These are phyloP conservation scores for Trichoderma sp. DNA, from an alignment of 2,329 filamentous ascomycete species.

Conservation along the genomic window DNA sequence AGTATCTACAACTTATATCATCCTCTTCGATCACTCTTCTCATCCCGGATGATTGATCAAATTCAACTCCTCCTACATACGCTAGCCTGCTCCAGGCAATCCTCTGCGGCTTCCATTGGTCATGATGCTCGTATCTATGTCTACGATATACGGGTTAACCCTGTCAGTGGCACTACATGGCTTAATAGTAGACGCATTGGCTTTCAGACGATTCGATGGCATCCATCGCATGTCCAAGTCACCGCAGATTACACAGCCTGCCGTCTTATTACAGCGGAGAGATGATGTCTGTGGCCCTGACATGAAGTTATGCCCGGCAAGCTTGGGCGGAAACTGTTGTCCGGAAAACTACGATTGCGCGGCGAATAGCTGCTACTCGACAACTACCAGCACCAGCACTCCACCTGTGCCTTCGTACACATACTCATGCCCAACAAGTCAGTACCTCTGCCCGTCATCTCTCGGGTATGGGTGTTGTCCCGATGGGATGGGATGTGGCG, in stretches of 20 bases:
- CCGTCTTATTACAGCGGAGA: neutral
- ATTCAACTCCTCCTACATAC: neutral
- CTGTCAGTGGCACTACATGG: neutral
- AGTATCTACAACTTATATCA: neutral
- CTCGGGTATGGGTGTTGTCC: slow-evolving; percentile 53
- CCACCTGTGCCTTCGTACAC: slow-evolving; percentile 37
- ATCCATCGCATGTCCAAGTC: slow-evolving; percentile 33
- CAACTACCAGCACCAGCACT: slow-evolving; percentile 41
- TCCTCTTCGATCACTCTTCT: neutral
- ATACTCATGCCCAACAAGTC: slow-evolving; percentile 43
- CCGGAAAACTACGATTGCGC: slow-evolving; percentile 48
- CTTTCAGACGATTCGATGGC: slow-evolving; percentile 31
- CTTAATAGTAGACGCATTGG: slow-evolving; percentile 22
- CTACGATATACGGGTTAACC: neutral
- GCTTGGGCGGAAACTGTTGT: slow-evolving; percentile 46
- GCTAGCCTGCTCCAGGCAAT: neutral
- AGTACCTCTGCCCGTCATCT: slow-evolving; percentile 49
- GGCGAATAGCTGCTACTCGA: slow-evolving; percentile 45
- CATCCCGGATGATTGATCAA: neutral
- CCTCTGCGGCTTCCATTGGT: neutral
- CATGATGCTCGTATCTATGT: neutral
- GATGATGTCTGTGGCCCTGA: slow-evolving; percentile 28
- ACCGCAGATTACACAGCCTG: slow-evolving; percentile 24
- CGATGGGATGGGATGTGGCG: slow-evolving; percentile 48
- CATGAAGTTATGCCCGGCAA: slow-evolving; percentile 36